phyloP scores from a whole-genome alignment of 2,329 filamentous ascomycete species.

The Orbilia ellipsospora region DNA sequence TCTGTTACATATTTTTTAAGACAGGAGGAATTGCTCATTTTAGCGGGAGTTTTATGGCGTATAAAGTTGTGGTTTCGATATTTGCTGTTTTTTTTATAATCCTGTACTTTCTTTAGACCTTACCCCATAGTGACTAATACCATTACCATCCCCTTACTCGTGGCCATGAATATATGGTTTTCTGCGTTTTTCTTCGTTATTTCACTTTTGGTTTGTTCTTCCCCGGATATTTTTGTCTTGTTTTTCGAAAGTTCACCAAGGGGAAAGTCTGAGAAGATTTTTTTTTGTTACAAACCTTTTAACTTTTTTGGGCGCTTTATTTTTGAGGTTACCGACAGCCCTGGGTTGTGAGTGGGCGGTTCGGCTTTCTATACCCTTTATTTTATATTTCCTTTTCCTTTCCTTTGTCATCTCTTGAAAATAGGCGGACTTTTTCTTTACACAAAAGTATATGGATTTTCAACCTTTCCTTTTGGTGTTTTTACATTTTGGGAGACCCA shows the following conservation, averaged over 20 bases:
- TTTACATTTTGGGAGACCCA: neutral
- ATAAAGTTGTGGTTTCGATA: slow-evolving; percentile 19
- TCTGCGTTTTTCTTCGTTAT: neutral
- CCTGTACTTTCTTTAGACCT: slow-evolving; percentile 32
- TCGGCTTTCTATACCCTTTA: neutral
- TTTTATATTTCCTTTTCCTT: slow-evolving; percentile 1
- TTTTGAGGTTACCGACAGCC: neutral
- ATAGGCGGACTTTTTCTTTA: slow-evolving; percentile 1
- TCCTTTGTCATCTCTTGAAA: neutral
- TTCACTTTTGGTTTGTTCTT: neutral
- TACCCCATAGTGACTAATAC: slow-evolving; percentile 45
- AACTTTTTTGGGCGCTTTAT: slow-evolving; percentile 5
- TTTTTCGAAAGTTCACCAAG: slow-evolving; percentile 4
- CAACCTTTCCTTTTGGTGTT: neutral
- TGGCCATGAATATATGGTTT: neutral
- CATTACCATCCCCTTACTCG: neutral
- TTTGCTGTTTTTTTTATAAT: slow-evolving; percentile 20
- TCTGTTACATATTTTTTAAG: slow-evolving; percentile 29
- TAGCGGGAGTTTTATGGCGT: slow-evolving; percentile 55
- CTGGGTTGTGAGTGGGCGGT: neutral
- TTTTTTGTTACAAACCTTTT: slow-evolving; percentile 41
- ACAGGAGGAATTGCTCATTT: slow-evolving; percentile 50
- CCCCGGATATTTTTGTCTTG: slow-evolving; percentile 8
- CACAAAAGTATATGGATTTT: slow-evolving; percentile 6
- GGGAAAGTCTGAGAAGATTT: neutral